phyloP scores from a whole-genome alignment of 768 basidiomycete species.

The Phylloporus rhodoxanthus region DNA sequence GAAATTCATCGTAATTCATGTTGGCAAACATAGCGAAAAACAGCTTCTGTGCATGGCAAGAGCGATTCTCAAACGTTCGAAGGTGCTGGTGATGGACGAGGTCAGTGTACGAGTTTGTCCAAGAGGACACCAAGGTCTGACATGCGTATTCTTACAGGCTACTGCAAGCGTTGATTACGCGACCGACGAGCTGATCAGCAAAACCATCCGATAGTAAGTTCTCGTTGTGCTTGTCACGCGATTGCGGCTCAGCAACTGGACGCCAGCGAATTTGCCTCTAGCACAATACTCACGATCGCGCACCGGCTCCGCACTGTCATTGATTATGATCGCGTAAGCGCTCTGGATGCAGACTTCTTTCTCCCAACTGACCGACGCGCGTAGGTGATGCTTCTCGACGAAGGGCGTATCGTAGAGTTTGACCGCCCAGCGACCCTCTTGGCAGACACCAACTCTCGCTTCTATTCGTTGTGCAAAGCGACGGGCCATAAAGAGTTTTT shows the following conservation, averaged over 20 bases:
- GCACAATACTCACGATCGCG: conserved; percentile 79
- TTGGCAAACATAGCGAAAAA: conserved; percentile 48
- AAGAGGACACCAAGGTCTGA: conserved; percentile 3
- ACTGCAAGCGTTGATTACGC: conserved; percentile 80
- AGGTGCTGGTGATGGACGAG: conserved; percentile 81
- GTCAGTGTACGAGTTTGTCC: conserved; percentile 31
- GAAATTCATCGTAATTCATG: conserved; percentile 1
- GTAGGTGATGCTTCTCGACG: conserved; percentile 72
- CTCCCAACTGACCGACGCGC: conserved; percentile 2
- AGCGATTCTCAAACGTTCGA: conserved; percentile 74
- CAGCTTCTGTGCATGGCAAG: conserved; percentile 88
- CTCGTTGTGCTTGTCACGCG: neutral
- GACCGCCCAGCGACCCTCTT: conserved; percentile 59
- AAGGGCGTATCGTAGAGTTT: conserved; percentile 75
- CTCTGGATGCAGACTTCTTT: conserved; percentile 3
- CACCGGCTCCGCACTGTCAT: conserved; percentile 76
- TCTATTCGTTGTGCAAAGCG: conserved; percentile 65
- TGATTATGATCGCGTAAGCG: conserved; percentile 72
- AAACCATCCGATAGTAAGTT: conserved; percentile 72
- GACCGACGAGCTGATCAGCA: conserved; percentile 81
- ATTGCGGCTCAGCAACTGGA: neutral
- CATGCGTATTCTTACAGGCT: conserved; percentile 36
- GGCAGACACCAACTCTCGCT: conserved; percentile 50
- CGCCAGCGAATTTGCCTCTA: conserved; percentile 65
- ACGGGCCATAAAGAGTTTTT: conserved; percentile 69